Base-by-base conservation (phyloP, 1,284 basidiomycete genomes). In the Microstroma glucosiphilum region DNA sequence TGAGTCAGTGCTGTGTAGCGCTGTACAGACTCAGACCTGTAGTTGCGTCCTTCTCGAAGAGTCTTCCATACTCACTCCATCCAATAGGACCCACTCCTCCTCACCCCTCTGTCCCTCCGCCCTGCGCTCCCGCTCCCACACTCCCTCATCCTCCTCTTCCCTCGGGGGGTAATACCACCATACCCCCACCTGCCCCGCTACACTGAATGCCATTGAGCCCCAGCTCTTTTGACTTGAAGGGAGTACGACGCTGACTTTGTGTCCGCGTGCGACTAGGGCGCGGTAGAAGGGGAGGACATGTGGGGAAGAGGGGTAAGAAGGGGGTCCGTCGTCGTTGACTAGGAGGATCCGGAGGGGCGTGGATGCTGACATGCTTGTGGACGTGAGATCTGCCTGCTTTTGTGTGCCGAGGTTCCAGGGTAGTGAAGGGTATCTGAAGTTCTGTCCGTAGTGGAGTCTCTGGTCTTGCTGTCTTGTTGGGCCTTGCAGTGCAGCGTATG, bases 101-200 rank as follows among this genome's bases (percentile, higher is more conserved):
- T 25, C 51, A 3, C 51, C 51, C 13, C 21, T 15, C 19, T 26
- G 17, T 6, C 21, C 25, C 51, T 17, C 51, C 51, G 51, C 43
- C 21, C 43, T 48, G 6, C 17, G 43, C 15, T 17, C 21, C 17
- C 43, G 8, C 51, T 54, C 51, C 51, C 51, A 54, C 6, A 23
- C 25, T 6, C 51, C 51, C 25, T 71, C 62, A 64, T 78, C 77
- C 6, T 72, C 73, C 4, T 69, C 62, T 17, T 65, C 62, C 9
- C 55, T 42, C 42, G 69, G 57, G 42, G 77, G 77, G 58, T 79
- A 79, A 64, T 79, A 79, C 66, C 77, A 79, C 77, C 77, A 79
- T 46, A 73, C 70, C 4, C 69, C 67, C 3, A 77, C 63, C 30
- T 68, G 59, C 7, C 62, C 60, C 25, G 60, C 58, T 19, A 72